Conservation (phyloP, 306 rosid genomes). For the Gastrolobium bilobum region DNA sequence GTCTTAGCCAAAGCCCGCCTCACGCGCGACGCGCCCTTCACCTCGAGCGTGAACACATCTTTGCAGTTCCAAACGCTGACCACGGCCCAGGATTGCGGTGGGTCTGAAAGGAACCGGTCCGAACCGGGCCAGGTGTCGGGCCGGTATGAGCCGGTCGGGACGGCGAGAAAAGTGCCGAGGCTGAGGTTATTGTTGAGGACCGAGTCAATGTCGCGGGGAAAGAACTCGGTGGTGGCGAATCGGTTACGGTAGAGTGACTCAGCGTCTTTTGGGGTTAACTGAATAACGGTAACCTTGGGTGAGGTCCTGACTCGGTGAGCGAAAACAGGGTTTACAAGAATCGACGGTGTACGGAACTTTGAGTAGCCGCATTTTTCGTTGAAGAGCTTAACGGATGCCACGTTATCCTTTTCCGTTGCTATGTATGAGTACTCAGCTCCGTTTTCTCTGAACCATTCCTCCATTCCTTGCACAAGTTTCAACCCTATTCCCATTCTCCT, state of each 20-base stretch:
- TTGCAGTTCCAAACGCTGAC: slow-evolving; percentile 88
- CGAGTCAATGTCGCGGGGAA: slow-evolving; percentile 93
- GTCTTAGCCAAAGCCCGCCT: slow-evolving; percentile 66
- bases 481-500: slow-evolving; percentile 94
- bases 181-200: slow-evolving; percentile 71
- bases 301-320: slow-evolving; percentile 65
- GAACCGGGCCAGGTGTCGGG: slow-evolving; percentile 65
- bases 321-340: slow-evolving; percentile 88
- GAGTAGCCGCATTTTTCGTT: slow-evolving; percentile 91
- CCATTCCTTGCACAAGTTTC: slow-evolving; percentile 70
- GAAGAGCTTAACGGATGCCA: slow-evolving; percentile 81
- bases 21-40: slow-evolving; percentile 79
- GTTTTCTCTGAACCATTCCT: slow-evolving; percentile 81
- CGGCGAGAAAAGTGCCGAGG: slow-evolving; percentile 83
- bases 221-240: slow-evolving; percentile 87
- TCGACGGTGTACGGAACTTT: slow-evolving; percentile 83
- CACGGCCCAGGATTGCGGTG: slow-evolving; percentile 87
- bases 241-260: slow-evolving; percentile 75
- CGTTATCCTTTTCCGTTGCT: slow-evolving; percentile 91
- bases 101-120: slow-evolving; percentile 55
- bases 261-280: slow-evolving; percentile 68
- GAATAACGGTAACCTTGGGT: slow-evolving; percentile 49
- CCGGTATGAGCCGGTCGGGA: slow-evolving; percentile 52
- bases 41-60: slow-evolving; percentile 78
- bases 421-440: slow-evolving; percentile 94